Evolutionary conservation across 2,329 filamentous ascomycete species (phyloP).

Genomic region (Magnaporthiopsis poae): DNA sequence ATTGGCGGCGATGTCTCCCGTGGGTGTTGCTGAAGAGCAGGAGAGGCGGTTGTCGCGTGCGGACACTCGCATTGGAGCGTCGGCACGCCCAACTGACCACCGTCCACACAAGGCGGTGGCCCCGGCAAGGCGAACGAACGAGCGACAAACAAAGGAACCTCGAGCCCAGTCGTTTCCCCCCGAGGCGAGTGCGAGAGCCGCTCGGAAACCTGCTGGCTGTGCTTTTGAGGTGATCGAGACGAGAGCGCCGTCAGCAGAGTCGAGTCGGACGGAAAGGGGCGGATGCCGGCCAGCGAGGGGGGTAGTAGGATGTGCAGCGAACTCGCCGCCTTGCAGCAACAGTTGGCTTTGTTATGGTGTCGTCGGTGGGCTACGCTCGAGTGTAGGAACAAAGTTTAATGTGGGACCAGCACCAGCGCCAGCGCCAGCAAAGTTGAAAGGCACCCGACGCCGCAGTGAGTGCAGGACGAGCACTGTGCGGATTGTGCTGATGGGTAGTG

Average conservation of each 20-base stretch:
- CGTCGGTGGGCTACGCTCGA: not conserved
- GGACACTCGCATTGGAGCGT: not conserved
- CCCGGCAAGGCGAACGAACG: not conserved
- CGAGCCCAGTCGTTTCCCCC: not conserved
- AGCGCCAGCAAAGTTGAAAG: not conserved
- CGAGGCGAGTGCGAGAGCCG: not conserved
- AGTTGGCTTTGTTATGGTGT: not conserved
- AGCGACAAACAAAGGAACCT: slow-evolving; percentile 1
- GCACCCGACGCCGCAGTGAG: not conserved
- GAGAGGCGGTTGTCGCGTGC: not conserved
- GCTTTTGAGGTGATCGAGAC: not conserved
- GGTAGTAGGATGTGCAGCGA: not conserved
- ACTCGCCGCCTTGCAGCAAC: not conserved
- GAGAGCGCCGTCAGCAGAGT: not conserved
- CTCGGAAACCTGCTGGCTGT: not conserved
- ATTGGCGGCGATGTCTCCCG: slow-evolving; percentile 6
- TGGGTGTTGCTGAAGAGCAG: slow-evolving; percentile 1
- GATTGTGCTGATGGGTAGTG: not conserved
- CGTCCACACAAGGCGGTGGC: slow-evolving; percentile 1
- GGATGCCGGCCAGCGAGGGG: not conserved
- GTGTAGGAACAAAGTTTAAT: slow-evolving; percentile 9
- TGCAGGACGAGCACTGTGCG: not conserved
- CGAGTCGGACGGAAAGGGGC: not conserved
- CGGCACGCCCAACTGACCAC: slow-evolving; percentile 1
- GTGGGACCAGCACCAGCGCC: slow-evolving; percentile 4